Percentiles rank a stretch among this genome's conserved stretches.
Conservation (phyloP, 768 basidiomycete species). For the Suillus subluteus region DNA sequence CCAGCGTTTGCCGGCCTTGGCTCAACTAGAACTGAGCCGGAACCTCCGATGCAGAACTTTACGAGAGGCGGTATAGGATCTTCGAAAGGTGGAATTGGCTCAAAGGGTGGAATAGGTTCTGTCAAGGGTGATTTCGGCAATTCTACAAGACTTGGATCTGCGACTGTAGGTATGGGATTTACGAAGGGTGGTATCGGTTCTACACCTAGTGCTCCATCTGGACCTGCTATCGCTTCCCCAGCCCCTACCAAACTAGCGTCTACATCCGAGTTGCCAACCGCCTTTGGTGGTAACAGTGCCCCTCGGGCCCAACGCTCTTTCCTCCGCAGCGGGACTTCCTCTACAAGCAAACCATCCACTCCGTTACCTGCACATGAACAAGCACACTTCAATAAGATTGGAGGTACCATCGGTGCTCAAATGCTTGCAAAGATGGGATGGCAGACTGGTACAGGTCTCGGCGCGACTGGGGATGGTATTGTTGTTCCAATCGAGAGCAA, state of each 20-base stretch:
- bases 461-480: slow-evolving; percentile 76
- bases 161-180: slow-evolving; percentile 24
- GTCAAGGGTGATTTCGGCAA: slow-evolving; percentile 35
- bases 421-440: slow-evolving; percentile 97
- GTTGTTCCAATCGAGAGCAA: slow-evolving; percentile 88
- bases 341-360: slow-evolving; percentile 49
- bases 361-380: slow-evolving; percentile 67
- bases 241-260: slow-evolving; percentile 23
- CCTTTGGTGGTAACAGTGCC: slow-evolving; percentile 37
- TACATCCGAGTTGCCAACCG: slow-evolving; percentile 36
- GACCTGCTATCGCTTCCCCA: slow-evolving; percentile 34
- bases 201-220: slow-evolving; percentile 23
- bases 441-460: slow-evolving; percentile 81
- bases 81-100: slow-evolving; percentile 27
- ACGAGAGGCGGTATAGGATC: slow-evolving; percentile 35
- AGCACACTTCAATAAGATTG: slow-evolving; percentile 81
- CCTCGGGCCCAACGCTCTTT: slow-evolving; percentile 53
- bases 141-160: slow-evolving; percentile 2
- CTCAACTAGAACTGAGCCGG: slow-evolving; percentile 7
- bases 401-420: slow-evolving; percentile 79
- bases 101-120: slow-evolving; percentile 35
- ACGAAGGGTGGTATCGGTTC: slow-evolving; percentile 49
- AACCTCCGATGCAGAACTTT: slow-evolving; percentile 23
- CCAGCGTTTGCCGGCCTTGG: slow-evolving; percentile 54
- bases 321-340: slow-evolving; percentile 51